Percentiles rank a stretch among this genome's conserved stretches.
Evolutionary conservation across 1,139 yeast genomes (phyloP).

Genomic region (Schwanniomyces etchellsii): DNA sequence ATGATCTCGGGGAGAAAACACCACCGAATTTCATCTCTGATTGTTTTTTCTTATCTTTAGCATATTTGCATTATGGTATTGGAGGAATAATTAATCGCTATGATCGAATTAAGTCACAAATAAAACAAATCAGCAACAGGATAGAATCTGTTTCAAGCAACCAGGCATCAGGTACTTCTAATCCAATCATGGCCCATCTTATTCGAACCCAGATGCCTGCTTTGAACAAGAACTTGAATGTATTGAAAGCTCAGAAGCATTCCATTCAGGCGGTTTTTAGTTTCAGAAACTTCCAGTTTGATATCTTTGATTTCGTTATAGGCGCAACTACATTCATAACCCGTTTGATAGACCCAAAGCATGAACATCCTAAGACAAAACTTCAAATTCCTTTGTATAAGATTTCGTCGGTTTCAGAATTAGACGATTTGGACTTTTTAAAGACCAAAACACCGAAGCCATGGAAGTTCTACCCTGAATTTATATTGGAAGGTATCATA

Average conservation of each 20-base stretch:
- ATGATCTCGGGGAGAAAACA: slow-evolving; percentile 20
- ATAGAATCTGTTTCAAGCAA: slow-evolving; percentile 40
- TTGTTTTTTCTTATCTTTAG: slow-evolving; percentile 73
- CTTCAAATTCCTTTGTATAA: slow-evolving; percentile 64
- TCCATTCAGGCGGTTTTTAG: slow-evolving; percentile 58
- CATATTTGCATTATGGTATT: slow-evolving; percentile 82
- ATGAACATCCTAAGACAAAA: slow-evolving; percentile 50
- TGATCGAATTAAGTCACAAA: slow-evolving; percentile 46
- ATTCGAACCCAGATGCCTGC: slow-evolving; percentile 37
- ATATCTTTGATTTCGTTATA: slow-evolving; percentile 68
- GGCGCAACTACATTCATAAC: slow-evolving; percentile 73
- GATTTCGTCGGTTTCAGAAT: slow-evolving; percentile 39
- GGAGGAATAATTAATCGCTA: slow-evolving; percentile 69
- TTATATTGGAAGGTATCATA: slow-evolving; percentile 75
- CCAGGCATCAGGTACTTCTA: slow-evolving; percentile 19
- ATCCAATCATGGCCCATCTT: slow-evolving; percentile 27
- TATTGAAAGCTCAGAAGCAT: slow-evolving; percentile 40
- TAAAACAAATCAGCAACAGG: slow-evolving; percentile 49
- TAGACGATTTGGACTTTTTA: slow-evolving; percentile 66
- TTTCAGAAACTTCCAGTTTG: slow-evolving; percentile 50
- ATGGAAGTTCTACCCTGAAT: slow-evolving; percentile 84
- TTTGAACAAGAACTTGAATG: slow-evolving; percentile 35
- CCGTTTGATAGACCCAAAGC: slow-evolving; percentile 66
- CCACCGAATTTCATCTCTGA: slow-evolving; percentile 72
- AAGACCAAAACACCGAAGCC: slow-evolving; percentile 66